These are phyloP conservation scores for Penicillium griseofulvum DNA, from an alignment of 2,329 filamentous ascomycete species.

Conservation along the genomic window DNA sequence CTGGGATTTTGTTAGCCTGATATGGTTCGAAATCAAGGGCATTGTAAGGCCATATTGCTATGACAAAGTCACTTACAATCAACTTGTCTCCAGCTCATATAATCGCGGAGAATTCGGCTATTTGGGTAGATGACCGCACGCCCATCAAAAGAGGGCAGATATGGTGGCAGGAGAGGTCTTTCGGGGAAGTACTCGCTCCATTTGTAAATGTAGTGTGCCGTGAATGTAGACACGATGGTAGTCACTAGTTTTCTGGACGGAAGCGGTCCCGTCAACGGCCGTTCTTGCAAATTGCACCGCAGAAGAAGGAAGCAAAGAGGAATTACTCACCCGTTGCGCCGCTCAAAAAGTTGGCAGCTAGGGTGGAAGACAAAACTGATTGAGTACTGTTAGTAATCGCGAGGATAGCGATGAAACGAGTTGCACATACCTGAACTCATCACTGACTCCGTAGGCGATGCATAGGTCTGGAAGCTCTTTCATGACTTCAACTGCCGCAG, in stretches of 20 bases:
- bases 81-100: slow-evolving; percentile 94
- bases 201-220: slow-evolving; percentile 78
- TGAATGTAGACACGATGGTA: slow-evolving; percentile 90
- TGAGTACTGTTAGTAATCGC: neutral
- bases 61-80: slow-evolving; percentile 66
- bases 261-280: neutral
- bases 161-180: slow-evolving; percentile 65
- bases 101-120: slow-evolving; percentile 79
- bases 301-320: neutral
- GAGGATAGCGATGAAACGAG: neutral
- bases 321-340: slow-evolving; percentile 66
- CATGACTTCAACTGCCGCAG: slow-evolving; percentile 80
- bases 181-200: slow-evolving; percentile 77
- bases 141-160: slow-evolving; percentile 85
- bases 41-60: neutral
- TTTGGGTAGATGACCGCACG: slow-evolving; percentile 87
- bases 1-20: slow-evolving; percentile 43
- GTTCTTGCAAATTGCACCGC: neutral
- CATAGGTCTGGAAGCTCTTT: slow-evolving; percentile 79
- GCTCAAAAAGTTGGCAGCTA: slow-evolving; percentile 76
- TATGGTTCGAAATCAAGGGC: neutral
- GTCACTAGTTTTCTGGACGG: slow-evolving; percentile 77
- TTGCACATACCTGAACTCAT: slow-evolving; percentile 67
- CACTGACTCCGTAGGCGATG: slow-evolving; percentile 88
- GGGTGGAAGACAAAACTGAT: slow-evolving; percentile 84